Evolutionary conservation across 164 flowering plant genomes (phyloP), one percentile per base, ranked within the genome.

Genomic region (Vitis labrusca): DNA sequence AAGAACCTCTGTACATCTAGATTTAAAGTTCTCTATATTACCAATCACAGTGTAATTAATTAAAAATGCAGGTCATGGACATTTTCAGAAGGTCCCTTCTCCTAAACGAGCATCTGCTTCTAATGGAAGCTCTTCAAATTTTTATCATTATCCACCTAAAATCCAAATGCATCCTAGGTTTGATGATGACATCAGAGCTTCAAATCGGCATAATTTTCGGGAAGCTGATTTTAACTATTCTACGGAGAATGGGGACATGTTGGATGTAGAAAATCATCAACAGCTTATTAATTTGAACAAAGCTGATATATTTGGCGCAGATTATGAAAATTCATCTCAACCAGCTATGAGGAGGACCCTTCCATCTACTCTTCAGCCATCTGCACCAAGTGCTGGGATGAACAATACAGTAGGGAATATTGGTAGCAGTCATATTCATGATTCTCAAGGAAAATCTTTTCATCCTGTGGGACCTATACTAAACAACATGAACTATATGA

Each of bases 261-360:
- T 37, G 44, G 44, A 37, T 3, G 5, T 37, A 6, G 44, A 37
- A 37, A 68, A 37, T 72, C 80, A 61, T 37, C 67, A 69, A 67
- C 44, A 44, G 50, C 17, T 49, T 27, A 61, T 61, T 30, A 73
- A 74, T 63, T 68, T 79, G 10, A 69, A 72, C 50, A 75, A 78
- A 63, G 29, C 77, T 55, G 73, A 67, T 61, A 71, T 12, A 29
- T 53, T 71, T 70, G 77, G 65, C 13, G 44, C 59, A 63, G 82
- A 76, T 11, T 64, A 56, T 73, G 83, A 77, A 57, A 80, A 69
- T 10, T 71, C 82, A 58, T 78, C 85, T 63, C 73, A 78, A 50
- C 80, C 81, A 75, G 76, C 72, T 65, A 19, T 47, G 50, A 87
- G 76, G 76, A 81, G 92, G 79, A 69, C 80, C 32, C 87, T 87